A percentile compares a stretch with the other conserved stretches of the same genome.
Evolutionary conservation across 2,329 filamentous ascomycete genomes (phyloP).

Genomic region (Gremmenia infestans): DNA sequence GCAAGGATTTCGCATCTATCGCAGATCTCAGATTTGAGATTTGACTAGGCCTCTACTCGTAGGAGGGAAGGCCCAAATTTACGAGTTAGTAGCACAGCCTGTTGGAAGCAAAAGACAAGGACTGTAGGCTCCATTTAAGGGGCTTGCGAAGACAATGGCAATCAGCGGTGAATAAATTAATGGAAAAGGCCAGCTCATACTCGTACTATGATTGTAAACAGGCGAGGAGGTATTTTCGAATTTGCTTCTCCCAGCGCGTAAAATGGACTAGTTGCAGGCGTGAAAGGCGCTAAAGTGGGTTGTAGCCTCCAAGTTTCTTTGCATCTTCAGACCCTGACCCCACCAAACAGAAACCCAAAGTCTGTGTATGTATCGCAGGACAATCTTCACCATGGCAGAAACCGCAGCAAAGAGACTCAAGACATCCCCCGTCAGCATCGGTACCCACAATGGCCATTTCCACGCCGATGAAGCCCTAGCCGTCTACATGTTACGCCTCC

Average conservation of each 20-base stretch:
- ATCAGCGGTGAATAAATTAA: background rate
- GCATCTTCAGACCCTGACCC: background rate
- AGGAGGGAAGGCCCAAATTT: background rate
- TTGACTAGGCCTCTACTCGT: background rate
- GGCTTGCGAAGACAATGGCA: too few species aligned
- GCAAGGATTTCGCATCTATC: too few species aligned
- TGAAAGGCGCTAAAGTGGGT: background rate
- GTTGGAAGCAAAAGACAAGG: too few species aligned
- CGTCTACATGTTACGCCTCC: conserved; percentile 87
- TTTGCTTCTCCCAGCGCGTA: background rate
- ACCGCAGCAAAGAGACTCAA: conserved; percentile 78
- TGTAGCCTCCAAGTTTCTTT: background rate
- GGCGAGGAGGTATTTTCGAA: background rate
- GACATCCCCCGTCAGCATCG: conserved; percentile 56
- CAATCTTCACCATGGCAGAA: conserved; percentile 58
- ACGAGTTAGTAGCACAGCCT: background rate
- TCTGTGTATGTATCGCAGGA: conserved; percentile 39
- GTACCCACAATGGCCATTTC: conserved; percentile 97
- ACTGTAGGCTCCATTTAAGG: too few species aligned
- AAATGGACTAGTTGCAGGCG: background rate
- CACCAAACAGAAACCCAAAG: conserved; percentile 4
- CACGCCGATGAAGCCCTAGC: conserved; percentile 97
- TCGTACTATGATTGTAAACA: background rate
- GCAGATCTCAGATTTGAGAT: background rate
- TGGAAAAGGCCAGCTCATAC: conserved; percentile 3